Base-by-base conservation (phyloP, 2,329 filamentous ascomycete species). In the Colletotrichum neosansevieriae region DNA sequence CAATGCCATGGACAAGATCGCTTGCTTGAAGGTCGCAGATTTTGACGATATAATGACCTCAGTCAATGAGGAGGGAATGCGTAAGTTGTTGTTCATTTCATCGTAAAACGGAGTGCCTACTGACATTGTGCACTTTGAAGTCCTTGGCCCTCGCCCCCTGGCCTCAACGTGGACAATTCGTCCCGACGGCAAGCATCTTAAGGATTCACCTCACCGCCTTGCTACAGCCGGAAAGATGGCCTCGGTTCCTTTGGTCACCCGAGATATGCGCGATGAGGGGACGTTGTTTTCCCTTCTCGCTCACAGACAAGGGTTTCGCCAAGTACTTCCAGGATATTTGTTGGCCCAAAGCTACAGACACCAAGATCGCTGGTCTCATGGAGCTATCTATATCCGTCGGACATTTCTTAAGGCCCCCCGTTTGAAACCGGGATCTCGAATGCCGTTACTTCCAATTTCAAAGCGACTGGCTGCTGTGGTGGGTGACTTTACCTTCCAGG, bases 201-300 rank as follows among this genome's bases (percentile, higher is more conserved):
- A 59, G 36, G 62, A 60, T 17, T 60, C 56, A 5, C 45, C 54
- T 2, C 45, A 65, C 10, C 45, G 54, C 11, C 54, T 65, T 2
- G 47, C 36, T 21, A 19, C 44, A 9, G 62, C 62, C 38, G 56
- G 56, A 10, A 65, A 53, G 47, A 65, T 65, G 54, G 62, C 62
- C 2, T 53, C 45, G 7, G 86, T 91, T 0, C 89, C 89, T 2
- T 84, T 91, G 73, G 89, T 92, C 63, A 79, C 88, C 29, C 88
- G 89, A 40, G 83, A 89, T 73, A 86, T 88, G 76, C 87, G 91
- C 79, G 89, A 92, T 74, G 89, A 92, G 75, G 88, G 88, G 6
- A 90, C 89, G 0, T 75, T 91, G 4, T 91, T 91, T 74, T 81
- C 86, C 4, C 80, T 91, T 13, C 47, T 65, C 17, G 61, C 61